Evolutionary conservation across 2,329 filamentous ascomycete species (phyloP).

Genomic region (Escovopsis sp.): DNA sequence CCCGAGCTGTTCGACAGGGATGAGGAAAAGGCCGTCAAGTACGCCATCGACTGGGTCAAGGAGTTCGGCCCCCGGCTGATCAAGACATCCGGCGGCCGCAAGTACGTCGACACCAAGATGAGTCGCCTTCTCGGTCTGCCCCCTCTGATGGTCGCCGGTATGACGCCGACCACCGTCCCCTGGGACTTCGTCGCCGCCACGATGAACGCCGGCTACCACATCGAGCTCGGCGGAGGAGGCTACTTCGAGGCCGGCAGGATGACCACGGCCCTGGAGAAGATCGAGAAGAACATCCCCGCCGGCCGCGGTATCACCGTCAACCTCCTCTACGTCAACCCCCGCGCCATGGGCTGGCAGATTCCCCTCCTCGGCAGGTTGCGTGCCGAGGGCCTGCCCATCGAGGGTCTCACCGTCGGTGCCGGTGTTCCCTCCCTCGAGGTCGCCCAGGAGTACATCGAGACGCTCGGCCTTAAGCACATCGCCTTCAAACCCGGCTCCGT

Average conservation of each 20-base stretch:
- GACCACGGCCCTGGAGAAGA: constrained; percentile 70
- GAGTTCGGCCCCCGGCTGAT: constrained; percentile 88
- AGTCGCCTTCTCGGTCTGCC: constrained; percentile 72
- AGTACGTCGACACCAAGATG: constrained; percentile 95
- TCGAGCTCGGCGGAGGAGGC: constrained; percentile 83
- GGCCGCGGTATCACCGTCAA: constrained; percentile 83
- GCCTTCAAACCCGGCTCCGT: constrained; percentile 85
- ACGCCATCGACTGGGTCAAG: constrained; percentile 93
- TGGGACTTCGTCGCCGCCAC: constrained; percentile 88
- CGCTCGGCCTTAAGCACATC: constrained; percentile 83
- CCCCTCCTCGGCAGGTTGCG: constrained; percentile 67
- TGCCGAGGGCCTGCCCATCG: constrained; percentile 76
- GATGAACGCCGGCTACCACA: constrained; percentile 91
- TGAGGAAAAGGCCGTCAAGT: constrained; percentile 86
- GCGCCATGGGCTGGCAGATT: constrained; percentile 87
- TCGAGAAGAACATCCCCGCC: constrained; percentile 69
- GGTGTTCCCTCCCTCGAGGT: constrained; percentile 90
- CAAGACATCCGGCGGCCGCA: constrained; percentile 77
- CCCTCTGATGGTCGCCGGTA: constrained; percentile 80
- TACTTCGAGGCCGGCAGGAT: constrained; percentile 66
- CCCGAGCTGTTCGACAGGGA: constrained; percentile 94
- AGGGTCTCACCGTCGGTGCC: constrained; percentile 83
- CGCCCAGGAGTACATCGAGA: constrained; percentile 86
- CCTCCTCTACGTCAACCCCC: constrained; percentile 80
- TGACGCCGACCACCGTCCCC: constrained; percentile 80